Conservation (phyloP, 495 filamentous ascomycete species). For the Penicillium goetzii region DNA sequence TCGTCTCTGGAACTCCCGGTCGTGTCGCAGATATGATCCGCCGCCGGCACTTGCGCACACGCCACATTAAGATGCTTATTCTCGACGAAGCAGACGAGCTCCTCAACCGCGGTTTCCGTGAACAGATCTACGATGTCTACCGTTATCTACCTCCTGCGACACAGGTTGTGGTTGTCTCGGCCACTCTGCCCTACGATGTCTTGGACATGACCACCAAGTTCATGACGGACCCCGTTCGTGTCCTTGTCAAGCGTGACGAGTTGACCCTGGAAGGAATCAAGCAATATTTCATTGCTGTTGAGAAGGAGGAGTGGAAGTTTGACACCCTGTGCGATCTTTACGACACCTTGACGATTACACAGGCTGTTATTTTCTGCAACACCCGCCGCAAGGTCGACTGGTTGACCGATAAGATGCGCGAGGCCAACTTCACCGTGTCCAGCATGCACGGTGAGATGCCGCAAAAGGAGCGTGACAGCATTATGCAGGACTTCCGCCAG, state of each 20-base stretch:
- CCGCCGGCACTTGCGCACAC: conserved; percentile 88
- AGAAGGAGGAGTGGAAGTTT: conserved; percentile 99
- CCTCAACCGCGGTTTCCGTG: conserved; percentile 90
- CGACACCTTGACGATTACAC: conserved; percentile 98
- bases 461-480: conserved; percentile 94
- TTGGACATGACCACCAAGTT: conserved; percentile 99
- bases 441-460: conserved; percentile 99
- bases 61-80: conserved; percentile 98
- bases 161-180: conserved; percentile 96
- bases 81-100: conserved; percentile 97
- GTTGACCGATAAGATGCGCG: conserved; percentile 98
- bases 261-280: conserved; percentile 97
- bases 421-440: conserved; percentile 96
- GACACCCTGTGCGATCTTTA: conserved; percentile 99
- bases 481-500: conserved; percentile 99
- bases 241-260: conserved; percentile 99
- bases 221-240: conserved; percentile 98
- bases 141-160: conserved; percentile 94
- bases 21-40: conserved; percentile 99
- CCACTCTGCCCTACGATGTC: conserved; percentile 96
- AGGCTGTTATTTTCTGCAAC: conserved; percentile 99
- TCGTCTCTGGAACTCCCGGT: conserved; percentile 94
- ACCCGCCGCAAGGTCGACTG: conserved; percentile 99
- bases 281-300: conserved; percentile 99
- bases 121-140: conserved; percentile 99